Percentiles rank a stretch among this genome's conserved stretches.
These are phyloP conservation scores for Trifolium fragiferum DNA, from an alignment of 306 rosid genomes.

Conservation along the genomic window DNA sequence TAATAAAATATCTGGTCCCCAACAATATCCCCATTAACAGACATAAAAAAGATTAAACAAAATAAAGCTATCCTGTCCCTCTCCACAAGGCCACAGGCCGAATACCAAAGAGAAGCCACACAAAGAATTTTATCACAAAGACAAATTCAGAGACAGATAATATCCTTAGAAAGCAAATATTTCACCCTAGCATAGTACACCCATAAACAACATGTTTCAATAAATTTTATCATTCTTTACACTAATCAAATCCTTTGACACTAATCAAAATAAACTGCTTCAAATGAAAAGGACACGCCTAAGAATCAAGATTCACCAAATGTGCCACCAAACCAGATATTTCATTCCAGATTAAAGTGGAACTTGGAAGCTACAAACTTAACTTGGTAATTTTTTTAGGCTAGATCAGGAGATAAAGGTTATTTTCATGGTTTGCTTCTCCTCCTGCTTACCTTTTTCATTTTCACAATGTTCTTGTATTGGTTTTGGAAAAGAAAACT, in stretches of 20 bases:
- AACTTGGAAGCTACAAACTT: neutral
- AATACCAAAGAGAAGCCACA: conserved; percentile 3
- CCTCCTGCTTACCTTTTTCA: conserved; percentile 10
- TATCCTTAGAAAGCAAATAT: neutral
- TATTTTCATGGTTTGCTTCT: conserved; percentile 9
- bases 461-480: conserved; percentile 5
- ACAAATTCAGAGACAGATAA: neutral
- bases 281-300: neutral
- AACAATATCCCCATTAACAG: neutral
- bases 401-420: neutral
- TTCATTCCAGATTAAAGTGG: neutral
- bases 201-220: conserved; percentile 1
- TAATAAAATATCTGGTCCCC: neutral
- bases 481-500: neutral
- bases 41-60: neutral
- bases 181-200: neutral
- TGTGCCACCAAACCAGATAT: conserved; percentile 13
- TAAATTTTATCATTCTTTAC: conserved; percentile 1
- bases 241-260: neutral
- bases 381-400: conserved; percentile 5
- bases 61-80: neutral
- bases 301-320: conserved; percentile 11
- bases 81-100: neutral
- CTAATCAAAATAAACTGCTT: neutral
- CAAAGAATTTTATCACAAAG: neutral